Base-by-base conservation (phyloP, 23 red algal species). In the Gracilaria caudata region DNA sequence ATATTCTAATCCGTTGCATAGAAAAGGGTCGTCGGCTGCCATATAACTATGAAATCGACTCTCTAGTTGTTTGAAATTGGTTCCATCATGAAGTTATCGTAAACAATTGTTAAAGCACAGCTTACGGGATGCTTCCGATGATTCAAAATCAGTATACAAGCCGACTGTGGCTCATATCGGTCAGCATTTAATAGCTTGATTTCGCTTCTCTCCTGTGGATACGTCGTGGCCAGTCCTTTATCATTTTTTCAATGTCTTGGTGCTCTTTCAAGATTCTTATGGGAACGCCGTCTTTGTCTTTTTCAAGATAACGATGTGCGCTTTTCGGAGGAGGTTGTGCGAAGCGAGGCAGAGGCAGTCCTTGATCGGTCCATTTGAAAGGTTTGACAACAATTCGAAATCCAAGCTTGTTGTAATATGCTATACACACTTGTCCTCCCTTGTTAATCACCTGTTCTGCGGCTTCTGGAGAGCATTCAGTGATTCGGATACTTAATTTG, bases 391-490 rank as follows among this genome's bases (percentile, higher is more conserved):
- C 53, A n/a, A 66, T 78, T 10, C 86, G 64, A 12, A 95, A 44
- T 9, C 93, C 93, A 13, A 95, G 78, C 47, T 77, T 71, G 29
- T 95, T 95, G 57, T 91, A 95, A 46, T 82, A 95, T 25, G 88
- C 93, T 44, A 95, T 51, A 30, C 57, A 84, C 5, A 95, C 38
- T 28, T 77, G 79, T 11, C 93, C 93, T 25, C 93, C 93, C 25
- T 59, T 58, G 36, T 40, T 36, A 32, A 93, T 36, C n/a, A 93
- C 79, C 30, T 57, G 65, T n/a, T 51, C 28, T 36, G 90, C 90
- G 17, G 90, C 81, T 24, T 79, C 80, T 8, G 81, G 70, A 72
- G 65, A 44, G 30, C 49, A 72, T 47, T 93, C 90, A 35, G 70
- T 93, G 24, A 93, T 80, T 28, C 73, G 61, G 12, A 93, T 51